A percentile compares a stretch with the other conserved stretches of the same genome.
Evolutionary conservation across 169 alveolate genomes (phyloP).

Genomic region (Theileria orientalis): DNA sequence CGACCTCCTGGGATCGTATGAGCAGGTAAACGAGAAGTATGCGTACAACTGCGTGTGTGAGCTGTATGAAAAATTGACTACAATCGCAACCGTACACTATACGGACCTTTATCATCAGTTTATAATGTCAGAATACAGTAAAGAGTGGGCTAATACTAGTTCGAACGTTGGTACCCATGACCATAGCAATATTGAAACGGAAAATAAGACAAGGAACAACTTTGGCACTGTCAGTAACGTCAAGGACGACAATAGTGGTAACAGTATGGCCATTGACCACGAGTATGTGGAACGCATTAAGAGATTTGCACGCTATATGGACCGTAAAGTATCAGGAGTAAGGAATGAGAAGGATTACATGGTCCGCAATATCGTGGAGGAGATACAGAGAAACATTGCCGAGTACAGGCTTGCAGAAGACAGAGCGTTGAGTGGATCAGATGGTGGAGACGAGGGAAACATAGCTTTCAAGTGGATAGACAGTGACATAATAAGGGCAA

Average conservation of each 20-base stretch:
- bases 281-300: too few species aligned
- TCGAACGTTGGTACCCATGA: too few species aligned
- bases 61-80: background rate
- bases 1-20: constrained; percentile 81
- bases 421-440: background rate
- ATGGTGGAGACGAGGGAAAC: too few species aligned
- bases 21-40: constrained; percentile 59
- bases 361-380: background rate
- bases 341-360: too few species aligned
- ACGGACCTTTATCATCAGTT: background rate
- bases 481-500: constrained; percentile 84
- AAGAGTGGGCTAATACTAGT: too few species aligned
- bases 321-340: too few species aligned
- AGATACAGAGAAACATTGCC: background rate
- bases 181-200: background rate
- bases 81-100: background rate
- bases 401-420: background rate
- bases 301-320: too few species aligned
- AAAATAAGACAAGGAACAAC: background rate
- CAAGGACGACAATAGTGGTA: too few species aligned
- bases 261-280: too few species aligned
- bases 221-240: too few species aligned
- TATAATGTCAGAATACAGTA: background rate
- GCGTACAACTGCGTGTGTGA: constrained; percentile 1
- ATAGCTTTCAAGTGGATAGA: constrained; percentile 75